These are phyloP conservation scores for Vitis rotundifolia DNA, from an alignment of 164 flowering plant species.

Conservation along the genomic window DNA sequence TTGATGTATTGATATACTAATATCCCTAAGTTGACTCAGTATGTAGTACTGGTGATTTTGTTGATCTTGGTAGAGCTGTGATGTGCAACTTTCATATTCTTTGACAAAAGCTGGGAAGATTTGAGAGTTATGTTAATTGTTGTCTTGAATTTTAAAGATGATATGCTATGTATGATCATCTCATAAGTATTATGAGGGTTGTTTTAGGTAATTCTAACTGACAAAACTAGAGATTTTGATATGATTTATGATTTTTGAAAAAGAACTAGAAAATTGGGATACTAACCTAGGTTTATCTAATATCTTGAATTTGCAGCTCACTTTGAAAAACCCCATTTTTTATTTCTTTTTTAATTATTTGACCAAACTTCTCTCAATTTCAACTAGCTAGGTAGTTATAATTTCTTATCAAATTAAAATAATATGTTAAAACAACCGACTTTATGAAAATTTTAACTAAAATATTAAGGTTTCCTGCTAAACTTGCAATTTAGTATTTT, in stretches of 20 bases:
- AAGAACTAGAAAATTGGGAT: slow-evolving; percentile 45
- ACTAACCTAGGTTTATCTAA: no score
- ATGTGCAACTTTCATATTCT: slow-evolving; percentile 68
- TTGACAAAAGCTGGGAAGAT: slow-evolving; percentile 68
- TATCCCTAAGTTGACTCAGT: slow-evolving; percentile 52
- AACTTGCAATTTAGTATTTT: no score
- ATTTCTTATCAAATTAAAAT: no score
- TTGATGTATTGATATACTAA: neutral
- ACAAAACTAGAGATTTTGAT: slow-evolving; percentile 64
- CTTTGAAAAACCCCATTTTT: no score
- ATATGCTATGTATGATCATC: neutral
- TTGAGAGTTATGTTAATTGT: slow-evolving; percentile 31
- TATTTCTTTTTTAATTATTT: no score
- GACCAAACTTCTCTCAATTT: no score
- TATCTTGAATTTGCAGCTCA: no score
- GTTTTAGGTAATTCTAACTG: slow-evolving; percentile 54
- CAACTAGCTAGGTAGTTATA: no score
- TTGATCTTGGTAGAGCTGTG: slow-evolving; percentile 61
- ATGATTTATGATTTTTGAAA: slow-evolving; percentile 55
- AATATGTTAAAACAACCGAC: no score
- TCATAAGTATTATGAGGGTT: slow-evolving; percentile 3
- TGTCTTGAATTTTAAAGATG: neutral
- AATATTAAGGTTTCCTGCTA: no score
- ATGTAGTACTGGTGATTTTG: slow-evolving; percentile 51
- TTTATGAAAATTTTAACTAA: no score